Conservation (phyloP, 2,329 filamentous ascomycete species). For the Pseudopithomyces maydicus region DNA sequence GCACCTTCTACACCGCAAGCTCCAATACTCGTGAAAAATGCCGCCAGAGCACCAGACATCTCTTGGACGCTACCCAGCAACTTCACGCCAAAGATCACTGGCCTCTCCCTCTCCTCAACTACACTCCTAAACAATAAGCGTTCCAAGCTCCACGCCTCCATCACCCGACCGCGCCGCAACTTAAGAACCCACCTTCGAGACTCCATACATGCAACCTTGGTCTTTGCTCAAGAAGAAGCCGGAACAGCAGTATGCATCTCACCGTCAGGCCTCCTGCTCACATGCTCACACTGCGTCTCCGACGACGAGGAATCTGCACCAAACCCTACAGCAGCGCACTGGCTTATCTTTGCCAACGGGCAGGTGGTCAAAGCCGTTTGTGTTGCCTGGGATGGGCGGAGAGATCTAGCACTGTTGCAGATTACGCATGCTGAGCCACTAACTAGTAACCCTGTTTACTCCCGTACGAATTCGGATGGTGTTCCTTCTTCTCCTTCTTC, state of each 20-base stretch:
- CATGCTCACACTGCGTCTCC: slow-evolving; percentile 58
- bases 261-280: slow-evolving; percentile 52
- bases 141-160: not conserved
- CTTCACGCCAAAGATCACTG: slow-evolving; percentile 5
- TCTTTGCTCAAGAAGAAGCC: slow-evolving; percentile 57
- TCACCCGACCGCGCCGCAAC: not conserved
- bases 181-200: not conserved
- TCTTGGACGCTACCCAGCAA: not conserved
- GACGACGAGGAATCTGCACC: slow-evolving; percentile 30
- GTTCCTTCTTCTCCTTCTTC: not conserved
- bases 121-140: slow-evolving; percentile 1
- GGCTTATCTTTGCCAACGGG: slow-evolving; percentile 53
- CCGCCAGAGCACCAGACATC: not conserved
- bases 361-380: slow-evolving; percentile 47
- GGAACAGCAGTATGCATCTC: slow-evolving; percentile 57
- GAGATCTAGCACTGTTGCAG: slow-evolving; percentile 56
- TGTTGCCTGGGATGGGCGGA: slow-evolving; percentile 48
- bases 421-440: slow-evolving; percentile 44
- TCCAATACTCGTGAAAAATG: not conserved
- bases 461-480: no score
- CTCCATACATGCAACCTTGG: slow-evolving; percentile 29
- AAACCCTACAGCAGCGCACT: slow-evolving; percentile 16
- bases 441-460: no score
- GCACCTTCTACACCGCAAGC: not conserved
- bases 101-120: not conserved